A percentile compares a stretch with the other conserved stretches of the same genome.
phyloP scores from a whole-genome alignment of 2,329 filamentous ascomycete genomes.

The Epichloe brachyelytri region DNA sequence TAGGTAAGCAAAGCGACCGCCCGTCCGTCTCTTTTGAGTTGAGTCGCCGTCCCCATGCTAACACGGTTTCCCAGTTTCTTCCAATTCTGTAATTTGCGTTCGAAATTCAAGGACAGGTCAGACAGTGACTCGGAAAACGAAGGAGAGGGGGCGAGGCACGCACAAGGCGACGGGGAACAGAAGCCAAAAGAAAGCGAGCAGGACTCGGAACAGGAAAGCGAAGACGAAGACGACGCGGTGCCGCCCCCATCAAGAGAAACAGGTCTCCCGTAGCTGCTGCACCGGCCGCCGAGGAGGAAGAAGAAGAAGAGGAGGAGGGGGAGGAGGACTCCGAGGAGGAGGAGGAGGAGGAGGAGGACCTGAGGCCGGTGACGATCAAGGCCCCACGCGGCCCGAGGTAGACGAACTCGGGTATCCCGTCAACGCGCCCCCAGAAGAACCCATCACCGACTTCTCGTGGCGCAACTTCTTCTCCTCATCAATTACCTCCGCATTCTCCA shows the following conservation, averaged over 20 bases:
- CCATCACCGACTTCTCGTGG: conserved; percentile 82
- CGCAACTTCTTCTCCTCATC: conserved; percentile 94
- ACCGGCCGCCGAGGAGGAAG: conserved; percentile 8
- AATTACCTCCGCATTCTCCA: conserved; percentile 95
- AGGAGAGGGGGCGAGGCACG: conserved; percentile 10
- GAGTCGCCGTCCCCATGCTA: neutral
- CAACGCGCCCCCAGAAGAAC: conserved; percentile 53
- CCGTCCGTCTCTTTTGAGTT: neutral
- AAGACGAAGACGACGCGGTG: conserved; percentile 72
- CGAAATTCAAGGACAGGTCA: conserved; percentile 29
- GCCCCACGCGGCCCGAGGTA: conserved; percentile 43
- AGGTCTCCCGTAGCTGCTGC: conserved; percentile 30
- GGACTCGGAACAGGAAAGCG: conserved; percentile 35
- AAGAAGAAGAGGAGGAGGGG: conserved; percentile 10
- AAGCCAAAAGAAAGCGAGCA: conserved; percentile 19
- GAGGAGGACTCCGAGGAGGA: conserved; percentile 15
- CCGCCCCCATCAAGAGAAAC: conserved; percentile 68
- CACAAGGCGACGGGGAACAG: conserved; percentile 19
- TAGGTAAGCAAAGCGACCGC: conserved; percentile 40
- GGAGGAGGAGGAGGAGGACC: conserved; percentile 13
- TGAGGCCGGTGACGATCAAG: conserved; percentile 21
- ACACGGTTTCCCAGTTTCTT: conserved; percentile 54
- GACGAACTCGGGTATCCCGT: conserved; percentile 81
- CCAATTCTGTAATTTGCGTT: conserved; percentile 68
- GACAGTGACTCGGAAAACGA: conserved; percentile 16